Percentiles rank a stretch among this genome's conserved stretches.
These are phyloP conservation scores for Curvularia hawaiiensis DNA, from an alignment of 2,329 filamentous ascomycete genomes.

Conservation along the genomic window DNA sequence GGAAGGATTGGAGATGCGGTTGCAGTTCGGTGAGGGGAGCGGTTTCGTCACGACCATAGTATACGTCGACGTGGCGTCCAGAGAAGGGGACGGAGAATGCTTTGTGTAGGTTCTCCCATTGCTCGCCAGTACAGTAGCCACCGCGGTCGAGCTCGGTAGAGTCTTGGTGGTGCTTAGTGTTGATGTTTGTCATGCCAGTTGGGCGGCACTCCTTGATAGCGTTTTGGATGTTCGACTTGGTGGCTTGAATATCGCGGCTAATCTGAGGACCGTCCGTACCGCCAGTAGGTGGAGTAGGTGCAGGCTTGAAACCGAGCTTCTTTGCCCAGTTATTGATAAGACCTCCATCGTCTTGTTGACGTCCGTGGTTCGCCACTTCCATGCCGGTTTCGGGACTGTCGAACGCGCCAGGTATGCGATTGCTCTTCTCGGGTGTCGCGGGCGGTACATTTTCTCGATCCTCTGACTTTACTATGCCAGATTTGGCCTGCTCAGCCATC, in stretches of 20 bases:
- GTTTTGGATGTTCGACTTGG: conserved; percentile 44
- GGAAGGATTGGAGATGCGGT: conserved; percentile 33
- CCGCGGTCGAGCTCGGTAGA: conserved; percentile 45
- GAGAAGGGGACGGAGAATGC: conserved; percentile 43
- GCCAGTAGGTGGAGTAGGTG: conserved; percentile 16
- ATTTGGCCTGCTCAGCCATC: conserved; percentile 37
- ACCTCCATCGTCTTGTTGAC: conserved; percentile 29
- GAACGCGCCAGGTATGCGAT: conserved; percentile 46
- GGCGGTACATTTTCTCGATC: conserved; percentile 24
- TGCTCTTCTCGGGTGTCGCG: conserved; percentile 36
- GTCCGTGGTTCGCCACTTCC: conserved; percentile 34
- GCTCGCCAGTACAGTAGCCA: conserved; percentile 46
- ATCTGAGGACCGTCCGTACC: conserved; percentile 43
- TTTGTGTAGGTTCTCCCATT: conserved; percentile 46
- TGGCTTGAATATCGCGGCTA: conserved; percentile 41
- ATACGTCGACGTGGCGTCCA: conserved; percentile 43
- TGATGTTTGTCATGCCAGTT: conserved; percentile 40
- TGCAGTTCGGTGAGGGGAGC: conserved; percentile 36
- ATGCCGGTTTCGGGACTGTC: conserved; percentile 41
- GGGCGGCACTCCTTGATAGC: conserved; percentile 47
- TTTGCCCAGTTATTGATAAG: conserved; percentile 46
- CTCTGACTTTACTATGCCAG: conserved; percentile 22
- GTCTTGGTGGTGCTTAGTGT: conserved; percentile 44
- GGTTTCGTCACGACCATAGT: conserved; percentile 41
- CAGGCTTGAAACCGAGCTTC: conserved; percentile 44